Base-by-base conservation (phyloP, 805 yeast genomes). In the Yueomyces sinensis region DNA sequence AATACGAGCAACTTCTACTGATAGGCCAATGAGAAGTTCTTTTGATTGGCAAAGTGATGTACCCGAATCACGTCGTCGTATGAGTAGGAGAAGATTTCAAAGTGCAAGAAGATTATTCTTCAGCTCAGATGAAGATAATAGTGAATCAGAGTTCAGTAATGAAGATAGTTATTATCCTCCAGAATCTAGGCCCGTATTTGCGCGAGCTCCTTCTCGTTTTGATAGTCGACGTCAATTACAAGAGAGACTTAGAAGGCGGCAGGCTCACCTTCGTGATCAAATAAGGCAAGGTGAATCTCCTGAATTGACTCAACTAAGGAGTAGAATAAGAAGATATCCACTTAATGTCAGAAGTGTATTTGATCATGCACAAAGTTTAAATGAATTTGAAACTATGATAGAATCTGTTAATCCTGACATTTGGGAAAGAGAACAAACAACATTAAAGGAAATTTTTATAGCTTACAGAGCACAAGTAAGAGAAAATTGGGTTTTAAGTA, bases 21-120 rank as follows among this genome's bases (percentile, higher is more conserved):
- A 52, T 29, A 38, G 40, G 32, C 58, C 58, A 3, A 36, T 35
- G 9, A 37, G 49, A 17, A 43, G 54, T 20, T 53, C 58, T 1
- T 54, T 52, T 35, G 50, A 46, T 30, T 41, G 45, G 40, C 49
- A 43, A 36, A 41, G 39, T 9, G 32, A 32, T 28, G 22, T 39
- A 9, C 41, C 45, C 3, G 38, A 32, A 16, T 32, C 48, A 11
- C 38, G 50, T 11, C 37, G 44, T 14, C 41, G 42, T 30, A 27
- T 42, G 23, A 35, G 41, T 18, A 33, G 44, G 13, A 41, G 53
- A 30, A 39, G 46, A 24, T 47, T 47, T 3, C 31, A 42, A 24
- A 35, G 47, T 22, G 46, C 44, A 14, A 34, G 38, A 19, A 41
- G 34, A 19, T 31, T 37, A 17, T 37, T 20, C 19, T 37, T 24